These are phyloP conservation scores for Pestalotiopsis sp. DNA, from an alignment of 2,329 filamentous ascomycete genomes.

Conservation along the genomic window DNA sequence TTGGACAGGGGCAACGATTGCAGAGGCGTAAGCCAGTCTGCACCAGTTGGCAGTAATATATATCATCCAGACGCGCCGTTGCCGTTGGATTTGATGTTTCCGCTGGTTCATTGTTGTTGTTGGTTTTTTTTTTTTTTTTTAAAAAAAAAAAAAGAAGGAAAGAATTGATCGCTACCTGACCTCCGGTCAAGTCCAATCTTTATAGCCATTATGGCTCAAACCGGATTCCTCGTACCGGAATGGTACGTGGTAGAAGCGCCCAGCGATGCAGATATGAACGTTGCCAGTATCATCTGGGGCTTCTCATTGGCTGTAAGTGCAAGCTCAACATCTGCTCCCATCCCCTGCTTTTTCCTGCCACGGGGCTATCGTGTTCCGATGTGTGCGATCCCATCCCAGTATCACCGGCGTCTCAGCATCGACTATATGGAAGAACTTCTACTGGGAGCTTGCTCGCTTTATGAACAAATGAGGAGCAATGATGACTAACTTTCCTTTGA, in stretches of 20 bases:
- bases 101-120: not conserved
- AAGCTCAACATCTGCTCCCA: not conserved
- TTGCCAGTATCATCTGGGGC: conserved; percentile 33
- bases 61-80: not conserved
- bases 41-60: not conserved
- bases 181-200: not conserved
- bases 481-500: not conserved
- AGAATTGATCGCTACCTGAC: not conserved
- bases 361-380: not conserved
- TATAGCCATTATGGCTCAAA: not conserved
- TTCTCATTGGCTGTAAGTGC: conserved; percentile 25
- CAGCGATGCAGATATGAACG: conserved; percentile 22
- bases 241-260: conserved; percentile 6
- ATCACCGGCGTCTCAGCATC: not conserved
- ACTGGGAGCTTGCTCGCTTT: not conserved
- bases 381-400: not conserved
- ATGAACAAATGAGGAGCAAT: not conserved
- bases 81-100: not conserved
- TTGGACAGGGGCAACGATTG: not conserved
- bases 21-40: not conserved
- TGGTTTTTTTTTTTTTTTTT: too few species aligned
- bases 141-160: not conserved
- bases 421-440: not conserved
- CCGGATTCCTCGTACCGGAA: conserved; percentile 8
- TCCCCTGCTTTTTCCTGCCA: not conserved